Base-by-base conservation (phyloP, 371 early-diverging fungal genomes). In the Zopfochytrium polystomum region DNA sequence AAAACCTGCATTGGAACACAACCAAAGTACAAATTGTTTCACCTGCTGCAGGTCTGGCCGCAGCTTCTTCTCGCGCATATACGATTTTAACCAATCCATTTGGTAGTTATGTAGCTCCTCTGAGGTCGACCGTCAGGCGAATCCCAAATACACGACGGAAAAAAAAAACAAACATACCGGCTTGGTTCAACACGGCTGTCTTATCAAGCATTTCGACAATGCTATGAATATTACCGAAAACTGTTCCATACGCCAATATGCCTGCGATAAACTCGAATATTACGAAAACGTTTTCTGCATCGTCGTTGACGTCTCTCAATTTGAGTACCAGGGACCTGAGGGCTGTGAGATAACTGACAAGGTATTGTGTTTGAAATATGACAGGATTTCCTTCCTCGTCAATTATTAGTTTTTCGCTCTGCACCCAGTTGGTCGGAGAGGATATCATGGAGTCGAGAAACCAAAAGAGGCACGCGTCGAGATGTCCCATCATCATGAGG, bases 71-170 rank as follows among this genome's bases (percentile, higher is more conserved):
- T 73, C 65, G 22, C 58, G n/a, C 73, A 73, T 73, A 48, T 67
- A 73, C 20, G 47, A 29, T 20, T 58, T 55, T 0, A 73, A 32
- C 52, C 60, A 66, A 33, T 60, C 60, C 70, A 73, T 66, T 51
- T 73, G 56, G 47, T 64, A 70, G 23, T 66, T 63, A 54, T 73
- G 73, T n/a, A 49, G 35, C 44, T 73, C 73, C 70, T 69, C 73
- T 70, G 65, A 34, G 13, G n/a, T n/a, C n/a, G n/a, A n/a, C n/a
- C n/a, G n/a, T n/a, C n/a, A n/a, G n/a, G n/a, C n/a, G n/a, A n/a
- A n/a, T n/a, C n/a, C n/a, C n/a, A n/a, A n/a, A n/a, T n/a, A n/a
- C n/a, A n/a, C n/a, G n/a, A n/a, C n/a, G n/a, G n/a, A n/a, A n/a
- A n/a, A 38, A 2, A 27, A 13, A 58, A 45, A 22, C 38, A 15